A percentile compares a stretch with the other conserved stretches of the same genome.
phyloP scores from a whole-genome alignment of 2,329 filamentous ascomycete genomes.

The Arthroderma sp. region DNA sequence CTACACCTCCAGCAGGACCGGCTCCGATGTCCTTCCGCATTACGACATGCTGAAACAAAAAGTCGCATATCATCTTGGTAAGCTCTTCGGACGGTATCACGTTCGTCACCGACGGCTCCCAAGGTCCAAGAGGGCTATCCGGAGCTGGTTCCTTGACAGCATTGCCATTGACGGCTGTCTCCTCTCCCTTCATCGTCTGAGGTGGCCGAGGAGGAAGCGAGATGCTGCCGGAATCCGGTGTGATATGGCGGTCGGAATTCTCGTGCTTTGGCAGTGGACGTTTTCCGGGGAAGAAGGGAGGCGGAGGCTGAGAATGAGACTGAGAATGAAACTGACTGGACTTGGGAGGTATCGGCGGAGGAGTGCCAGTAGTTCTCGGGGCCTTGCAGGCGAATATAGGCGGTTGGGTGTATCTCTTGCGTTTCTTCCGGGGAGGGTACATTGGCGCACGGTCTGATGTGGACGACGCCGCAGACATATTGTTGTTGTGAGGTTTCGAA shows the following conservation, averaged over 20 bases:
- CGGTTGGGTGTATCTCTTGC: constrained; percentile 41
- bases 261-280: constrained; percentile 22
- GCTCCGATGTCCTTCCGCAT: constrained; percentile 51
- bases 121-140: constrained; percentile 27
- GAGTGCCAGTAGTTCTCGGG: constrained; percentile 30
- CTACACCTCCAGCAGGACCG: constrained; percentile 42
- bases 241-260: constrained; percentile 13
- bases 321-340: constrained; percentile 13
- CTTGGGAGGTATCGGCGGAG: constrained; percentile 29
- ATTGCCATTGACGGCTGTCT: constrained; percentile 22
- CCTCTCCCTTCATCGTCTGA: constrained; percentile 17
- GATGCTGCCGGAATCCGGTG: constrained; percentile 1
- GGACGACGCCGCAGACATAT: neutral
- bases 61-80: constrained; percentile 66
- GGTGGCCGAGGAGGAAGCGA: constrained; percentile 10
- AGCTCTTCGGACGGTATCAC: constrained; percentile 61
- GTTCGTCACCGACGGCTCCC: constrained; percentile 54
- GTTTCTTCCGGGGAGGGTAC: constrained; percentile 37
- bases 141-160: constrained; percentile 16
- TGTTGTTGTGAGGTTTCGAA: neutral
- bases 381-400: constrained; percentile 41
- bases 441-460: constrained; percentile 1
- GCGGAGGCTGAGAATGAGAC: neutral
- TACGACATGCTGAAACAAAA: constrained; percentile 61
- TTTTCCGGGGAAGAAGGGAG: constrained; percentile 14